Percentiles rank a stretch among this genome's conserved stretches.
These are phyloP conservation scores for Cyberlindnera subsufficiens DNA, from an alignment of 805 yeast species.

Conservation along the genomic window DNA sequence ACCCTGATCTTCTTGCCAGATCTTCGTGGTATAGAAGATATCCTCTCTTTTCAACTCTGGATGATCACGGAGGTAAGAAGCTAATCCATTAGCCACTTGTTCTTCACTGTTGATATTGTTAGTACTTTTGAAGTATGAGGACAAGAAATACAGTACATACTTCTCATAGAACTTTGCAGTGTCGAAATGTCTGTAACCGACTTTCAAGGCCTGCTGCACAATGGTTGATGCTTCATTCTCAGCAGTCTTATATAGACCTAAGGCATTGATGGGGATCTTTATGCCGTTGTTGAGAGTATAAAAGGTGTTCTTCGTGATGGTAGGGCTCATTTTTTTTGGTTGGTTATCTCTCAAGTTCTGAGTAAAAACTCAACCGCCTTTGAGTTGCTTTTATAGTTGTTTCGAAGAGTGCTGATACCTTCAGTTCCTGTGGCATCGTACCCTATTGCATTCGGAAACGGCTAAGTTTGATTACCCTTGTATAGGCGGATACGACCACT, in stretches of 20 bases:
- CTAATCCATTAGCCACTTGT: slow-evolving; percentile 58
- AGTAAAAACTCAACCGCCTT: no score
- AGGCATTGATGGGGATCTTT: slow-evolving; percentile 59
- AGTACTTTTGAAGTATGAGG: slow-evolving; percentile 74
- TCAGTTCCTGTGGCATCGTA: no score
- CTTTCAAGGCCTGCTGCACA: slow-evolving; percentile 53
- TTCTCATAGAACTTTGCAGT: slow-evolving; percentile 65
- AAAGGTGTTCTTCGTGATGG: slow-evolving; percentile 7
- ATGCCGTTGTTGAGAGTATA: slow-evolving; percentile 48
- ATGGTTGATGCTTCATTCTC: slow-evolving; percentile 33
- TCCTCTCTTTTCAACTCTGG: slow-evolving; percentile 53
- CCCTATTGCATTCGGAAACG: no score
- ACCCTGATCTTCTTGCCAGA: slow-evolving; percentile 49
- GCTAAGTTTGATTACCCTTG: no score
- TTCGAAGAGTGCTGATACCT: no score
- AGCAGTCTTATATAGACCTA: slow-evolving; percentile 55
- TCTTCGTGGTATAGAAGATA: slow-evolving; percentile 65
- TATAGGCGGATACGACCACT: no score
- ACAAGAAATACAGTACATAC: slow-evolving; percentile 16
- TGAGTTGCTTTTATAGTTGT: no score
- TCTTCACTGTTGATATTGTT: slow-evolving; percentile 46
- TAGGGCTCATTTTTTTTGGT: background rate
- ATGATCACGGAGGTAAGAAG: slow-evolving; percentile 40
- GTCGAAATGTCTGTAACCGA: slow-evolving; percentile 71
- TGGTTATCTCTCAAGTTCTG: no score